Evolutionary conservation across 345 rosid genomes (phyloP).

Genomic region (Dimocarpus longan): DNA sequence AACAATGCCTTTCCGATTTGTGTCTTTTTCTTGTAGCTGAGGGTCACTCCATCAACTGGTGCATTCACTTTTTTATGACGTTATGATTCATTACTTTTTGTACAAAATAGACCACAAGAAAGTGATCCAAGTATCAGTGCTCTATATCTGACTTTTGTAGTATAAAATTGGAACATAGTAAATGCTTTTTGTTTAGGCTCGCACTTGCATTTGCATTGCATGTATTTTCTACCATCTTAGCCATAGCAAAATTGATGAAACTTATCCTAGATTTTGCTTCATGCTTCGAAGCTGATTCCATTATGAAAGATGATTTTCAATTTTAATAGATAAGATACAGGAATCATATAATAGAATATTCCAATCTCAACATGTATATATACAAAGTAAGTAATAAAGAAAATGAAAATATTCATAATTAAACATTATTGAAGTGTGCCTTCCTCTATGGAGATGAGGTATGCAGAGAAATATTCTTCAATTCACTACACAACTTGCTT

Average conservation of each 20-base stretch:
- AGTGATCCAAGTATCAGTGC: slow-evolving; percentile 3
- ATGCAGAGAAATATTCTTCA: background rate
- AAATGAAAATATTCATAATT: background rate
- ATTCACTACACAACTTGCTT: background rate
- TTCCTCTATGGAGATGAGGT: background rate
- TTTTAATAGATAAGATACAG: background rate
- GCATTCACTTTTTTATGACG: slow-evolving; percentile 10
- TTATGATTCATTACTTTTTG: background rate
- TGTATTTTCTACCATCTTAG: background rate
- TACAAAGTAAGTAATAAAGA: background rate
- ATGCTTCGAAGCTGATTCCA: background rate
- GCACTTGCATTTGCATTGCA: too few relatives aligned
- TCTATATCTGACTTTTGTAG: background rate
- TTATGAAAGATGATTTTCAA: background rate
- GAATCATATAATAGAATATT: background rate
- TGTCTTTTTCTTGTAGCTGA: background rate
- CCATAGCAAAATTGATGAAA: background rate
- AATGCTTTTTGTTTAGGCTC: background rate
- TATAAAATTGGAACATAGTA: background rate
- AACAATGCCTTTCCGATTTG: background rate
- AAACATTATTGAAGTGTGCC: background rate
- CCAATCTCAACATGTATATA: background rate
- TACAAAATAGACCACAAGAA: background rate
- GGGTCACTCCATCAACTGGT: background rate
- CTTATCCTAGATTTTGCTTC: too few relatives aligned